phyloP scores from a whole-genome alignment of 441 rosid species.

The Populus hybrid region DNA sequence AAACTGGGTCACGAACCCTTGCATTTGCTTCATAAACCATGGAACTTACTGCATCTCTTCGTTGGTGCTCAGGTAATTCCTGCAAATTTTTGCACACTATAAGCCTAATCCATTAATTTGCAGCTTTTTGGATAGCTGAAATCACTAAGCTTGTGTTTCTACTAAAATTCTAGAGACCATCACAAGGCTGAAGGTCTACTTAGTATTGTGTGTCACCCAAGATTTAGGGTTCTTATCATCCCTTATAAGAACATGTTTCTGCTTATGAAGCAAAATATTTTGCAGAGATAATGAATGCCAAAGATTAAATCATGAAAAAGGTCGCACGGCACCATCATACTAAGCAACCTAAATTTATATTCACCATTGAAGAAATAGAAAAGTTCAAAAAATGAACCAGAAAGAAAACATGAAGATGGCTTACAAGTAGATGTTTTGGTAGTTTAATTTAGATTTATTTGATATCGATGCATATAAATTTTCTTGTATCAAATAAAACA shows the following conservation, averaged over 20 bases:
- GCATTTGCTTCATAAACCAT: conserved; percentile 96
- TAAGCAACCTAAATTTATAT: not conserved
- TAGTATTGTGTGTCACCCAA: too few species aligned
- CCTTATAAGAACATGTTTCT: too few species aligned
- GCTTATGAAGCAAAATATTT: too few species aligned
- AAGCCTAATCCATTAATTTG: too few species aligned
- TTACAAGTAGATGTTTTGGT: not conserved
- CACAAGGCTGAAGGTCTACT: too few species aligned
- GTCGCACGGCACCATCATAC: not conserved
- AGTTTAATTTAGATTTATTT: not conserved
- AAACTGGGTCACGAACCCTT: conserved; percentile 87
- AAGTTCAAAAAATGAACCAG: not conserved
- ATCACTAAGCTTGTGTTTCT: too few species aligned
- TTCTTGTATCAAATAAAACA: not conserved
- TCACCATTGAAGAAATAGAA: not conserved
- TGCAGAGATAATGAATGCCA: too few species aligned
- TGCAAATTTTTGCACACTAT: conserved; percentile 19
- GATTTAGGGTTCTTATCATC: too few species aligned
- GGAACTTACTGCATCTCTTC: conserved; percentile 85
- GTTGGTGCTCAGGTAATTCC: conserved; percentile 72
- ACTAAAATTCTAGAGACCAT: too few species aligned
- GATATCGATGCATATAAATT: not conserved
- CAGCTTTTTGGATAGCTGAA: too few species aligned
- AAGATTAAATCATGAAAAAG: not conserved
- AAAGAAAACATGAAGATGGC: not conserved